Evolutionary conservation across 176 grass and related monocot genomes (phyloP).

Genomic region (Themeda triandra): DNA sequence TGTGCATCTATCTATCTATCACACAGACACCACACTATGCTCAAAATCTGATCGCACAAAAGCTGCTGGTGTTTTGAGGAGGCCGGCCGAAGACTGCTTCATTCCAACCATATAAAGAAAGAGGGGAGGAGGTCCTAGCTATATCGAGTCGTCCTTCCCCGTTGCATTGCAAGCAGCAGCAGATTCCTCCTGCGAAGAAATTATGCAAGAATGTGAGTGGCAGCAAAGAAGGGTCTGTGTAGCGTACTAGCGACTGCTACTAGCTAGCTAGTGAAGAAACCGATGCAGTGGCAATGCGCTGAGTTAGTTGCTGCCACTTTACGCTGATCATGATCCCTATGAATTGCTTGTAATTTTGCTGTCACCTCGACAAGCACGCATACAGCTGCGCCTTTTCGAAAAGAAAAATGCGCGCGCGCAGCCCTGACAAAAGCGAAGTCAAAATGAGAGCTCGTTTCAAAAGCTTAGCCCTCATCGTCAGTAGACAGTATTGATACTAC

Average conservation of each 20-base stretch:
- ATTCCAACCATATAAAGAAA: conserved; percentile 42
- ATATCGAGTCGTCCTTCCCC: neutral
- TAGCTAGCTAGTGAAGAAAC: neutral
- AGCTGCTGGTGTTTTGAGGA: conserved; percentile 44
- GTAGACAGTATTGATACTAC: neutral
- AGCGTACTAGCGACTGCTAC: no score
- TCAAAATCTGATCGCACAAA: conserved; percentile 51
- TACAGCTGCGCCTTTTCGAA: conserved; percentile 36
- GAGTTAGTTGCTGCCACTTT: conserved; percentile 39
- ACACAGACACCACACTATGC: conserved; percentile 32
- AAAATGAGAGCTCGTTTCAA: conserved; percentile 46
- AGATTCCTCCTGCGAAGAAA: conserved; percentile 38
- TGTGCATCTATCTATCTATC: conserved; percentile 32
- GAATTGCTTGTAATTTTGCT: conserved; percentile 49
- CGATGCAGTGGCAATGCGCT: conserved; percentile 15
- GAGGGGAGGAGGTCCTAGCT: conserved; percentile 13
- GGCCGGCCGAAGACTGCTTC: conserved; percentile 33
- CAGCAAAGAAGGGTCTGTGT: neutral
- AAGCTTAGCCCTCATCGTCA: conserved; percentile 27
- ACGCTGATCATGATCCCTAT: conserved; percentile 61
- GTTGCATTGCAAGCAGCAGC: neutral
- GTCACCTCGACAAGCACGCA: conserved; percentile 35
- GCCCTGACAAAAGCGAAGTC: conserved; percentile 51
- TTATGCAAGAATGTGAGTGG: conserved; percentile 10
- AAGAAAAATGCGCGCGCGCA: conserved; percentile 42